These are phyloP conservation scores for Candida smagusa DNA, from an alignment of 1,139 yeast species.

Conservation along the genomic window DNA sequence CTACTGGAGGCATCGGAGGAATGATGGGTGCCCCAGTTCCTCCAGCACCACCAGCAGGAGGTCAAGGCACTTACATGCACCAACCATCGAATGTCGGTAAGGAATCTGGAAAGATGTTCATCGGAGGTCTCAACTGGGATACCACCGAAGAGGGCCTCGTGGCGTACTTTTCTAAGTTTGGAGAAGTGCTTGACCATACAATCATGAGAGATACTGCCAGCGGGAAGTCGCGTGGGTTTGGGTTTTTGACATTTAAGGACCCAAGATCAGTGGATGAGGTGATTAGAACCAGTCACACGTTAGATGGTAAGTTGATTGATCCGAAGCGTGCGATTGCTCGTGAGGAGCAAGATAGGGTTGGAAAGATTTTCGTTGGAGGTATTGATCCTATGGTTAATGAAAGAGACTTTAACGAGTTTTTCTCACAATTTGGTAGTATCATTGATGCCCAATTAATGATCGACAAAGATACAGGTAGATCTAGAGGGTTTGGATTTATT, in stretches of 20 bases:
- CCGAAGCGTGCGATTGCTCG: slow-evolving; percentile 98
- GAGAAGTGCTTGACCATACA: slow-evolving; percentile 85
- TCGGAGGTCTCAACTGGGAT: slow-evolving; percentile 99
- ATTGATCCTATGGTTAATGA: slow-evolving; percentile 95
- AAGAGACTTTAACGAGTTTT: slow-evolving; percentile 82
- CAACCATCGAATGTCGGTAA: slow-evolving; percentile 40
- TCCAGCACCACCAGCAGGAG: slow-evolving; percentile 8
- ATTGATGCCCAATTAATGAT: slow-evolving; percentile 97
- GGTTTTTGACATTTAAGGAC: slow-evolving; percentile 84
- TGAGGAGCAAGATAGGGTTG: slow-evolving; percentile 96
- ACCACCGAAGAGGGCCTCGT: slow-evolving; percentile 85
- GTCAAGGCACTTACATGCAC: slow-evolving; percentile 10
- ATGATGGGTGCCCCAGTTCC: slow-evolving; percentile 15
- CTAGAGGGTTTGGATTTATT: slow-evolving; percentile 97
- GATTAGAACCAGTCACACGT: slow-evolving; percentile 79
- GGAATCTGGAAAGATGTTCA: slow-evolving; percentile 85
- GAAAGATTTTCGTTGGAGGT: slow-evolving; percentile 97
- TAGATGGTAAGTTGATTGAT: slow-evolving; percentile 96
- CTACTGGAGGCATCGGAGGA: slow-evolving; percentile 7
- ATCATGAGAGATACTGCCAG: slow-evolving; percentile 91
- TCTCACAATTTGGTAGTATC: slow-evolving; percentile 86
- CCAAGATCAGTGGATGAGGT: slow-evolving; percentile 85
- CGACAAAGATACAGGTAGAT: slow-evolving; percentile 96
- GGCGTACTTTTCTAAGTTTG: slow-evolving; percentile 83
- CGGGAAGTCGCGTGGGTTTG: slow-evolving; percentile 96